Base-by-base conservation (phyloP, 306 rosid genomes). In the Vigna nakashimae region DNA sequence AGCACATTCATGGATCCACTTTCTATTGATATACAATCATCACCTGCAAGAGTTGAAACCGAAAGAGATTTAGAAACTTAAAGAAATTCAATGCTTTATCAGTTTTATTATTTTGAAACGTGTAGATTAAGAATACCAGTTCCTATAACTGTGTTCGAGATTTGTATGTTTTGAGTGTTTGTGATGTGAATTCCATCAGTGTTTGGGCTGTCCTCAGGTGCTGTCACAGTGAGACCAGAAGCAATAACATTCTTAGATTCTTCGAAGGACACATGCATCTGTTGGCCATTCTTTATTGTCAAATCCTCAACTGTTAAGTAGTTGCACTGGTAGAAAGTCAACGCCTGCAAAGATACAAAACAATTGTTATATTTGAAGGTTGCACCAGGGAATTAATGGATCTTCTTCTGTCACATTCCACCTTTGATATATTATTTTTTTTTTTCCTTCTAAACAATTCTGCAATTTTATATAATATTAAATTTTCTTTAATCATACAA, bases 21-120 rank as follows among this genome's bases (percentile, higher is more conserved):
- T 9, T 81, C 98, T 62, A 93, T 91, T 49, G 97, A 93, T 78
- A 93, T 90, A 62, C 98, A 93, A 70, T 93, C 97, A 78, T 93
- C 98, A 9, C 98, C 98, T 93, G 71, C 43, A 72, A 14, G 56
- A 2, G 24, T 24, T 72, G 3, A 55, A 77, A 28, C 9, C 52
- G 60, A 78, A 17, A 59, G 24, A 28, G 28, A 81, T 70, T 76
- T 18, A 52, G 22, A 52, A 53, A 60, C 24, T 36, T 9, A 16
- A 5, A 13, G 10, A 17, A 49, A 15, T 48, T 70, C 15, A 49
- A 22, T 24, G 17, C 10, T 73, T 3, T 9, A 5, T 24, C 2
- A 43, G 6, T 71, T 53, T 52, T 32, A 6, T 36, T 71, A 17
- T 51, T 9, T 30, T 56, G 67, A 13, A 69, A 52, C 2, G 51